A percentile compares a stretch with the other conserved stretches of the same genome.
Evolutionary conservation across 2,329 filamentous ascomycete species (phyloP).

Genomic region (Penicillium sp.): DNA sequence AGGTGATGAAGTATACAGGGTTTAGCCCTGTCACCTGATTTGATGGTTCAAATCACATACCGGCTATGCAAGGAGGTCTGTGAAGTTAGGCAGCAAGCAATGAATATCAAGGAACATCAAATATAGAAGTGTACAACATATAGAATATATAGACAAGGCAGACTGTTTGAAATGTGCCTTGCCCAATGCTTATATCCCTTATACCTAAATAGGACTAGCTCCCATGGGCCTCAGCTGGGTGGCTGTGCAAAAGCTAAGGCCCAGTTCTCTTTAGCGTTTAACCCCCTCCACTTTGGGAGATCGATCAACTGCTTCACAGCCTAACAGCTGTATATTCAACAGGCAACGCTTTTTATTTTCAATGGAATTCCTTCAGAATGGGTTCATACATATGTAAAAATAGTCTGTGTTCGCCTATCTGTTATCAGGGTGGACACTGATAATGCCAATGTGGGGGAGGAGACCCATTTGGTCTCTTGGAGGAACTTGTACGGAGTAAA

Average conservation of each 20-base stretch:
- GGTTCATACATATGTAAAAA: neutral
- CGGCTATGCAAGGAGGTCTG: neutral
- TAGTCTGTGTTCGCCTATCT: constrained; percentile 13
- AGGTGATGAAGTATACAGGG: neutral
- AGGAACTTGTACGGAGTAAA: constrained; percentile 1
- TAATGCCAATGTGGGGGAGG: constrained; percentile 15
- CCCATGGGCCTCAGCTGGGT: constrained; percentile 26
- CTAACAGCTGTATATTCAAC: neutral
- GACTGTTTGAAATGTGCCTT: constrained; percentile 19
- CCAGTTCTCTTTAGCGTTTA: neutral
- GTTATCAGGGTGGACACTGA: constrained; percentile 19
- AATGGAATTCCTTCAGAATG: neutral
- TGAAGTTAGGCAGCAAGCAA: neutral
- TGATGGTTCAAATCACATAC: neutral
- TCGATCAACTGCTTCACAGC: neutral
- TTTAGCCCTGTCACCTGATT: neutral
- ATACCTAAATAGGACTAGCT: constrained; percentile 15
- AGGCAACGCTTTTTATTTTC: constrained; percentile 3
- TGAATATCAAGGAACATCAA: too few relatives aligned
- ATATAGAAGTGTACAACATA: neutral
- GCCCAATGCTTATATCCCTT: constrained; percentile 11
- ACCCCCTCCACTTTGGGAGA: constrained; percentile 7
- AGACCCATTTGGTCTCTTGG: constrained; percentile 10
- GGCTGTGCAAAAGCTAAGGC: constrained; percentile 28
- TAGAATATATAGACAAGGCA: constrained; percentile 9